Base-by-base conservation (phyloP, 2,329 filamentous ascomycete genomes). In the Ceratocystiopsis sp. region DNA sequence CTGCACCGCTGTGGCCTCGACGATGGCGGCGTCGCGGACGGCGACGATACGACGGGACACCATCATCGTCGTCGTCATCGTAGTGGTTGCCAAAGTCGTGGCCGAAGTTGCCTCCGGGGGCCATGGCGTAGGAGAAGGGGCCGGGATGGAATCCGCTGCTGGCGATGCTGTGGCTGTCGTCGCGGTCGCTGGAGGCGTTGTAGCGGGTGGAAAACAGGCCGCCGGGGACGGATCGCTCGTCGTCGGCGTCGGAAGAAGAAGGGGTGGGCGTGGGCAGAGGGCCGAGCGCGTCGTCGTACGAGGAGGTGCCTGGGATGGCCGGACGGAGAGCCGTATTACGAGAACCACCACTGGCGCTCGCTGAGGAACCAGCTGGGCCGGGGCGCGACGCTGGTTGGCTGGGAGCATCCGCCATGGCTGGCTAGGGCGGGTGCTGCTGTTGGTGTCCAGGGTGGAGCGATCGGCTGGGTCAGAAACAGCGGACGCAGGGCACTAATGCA, bases 171-270 rank as follows among this genome's bases (percentile, higher is more conserved):
- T 12, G 5, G 32, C 10, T 14, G 11, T 45, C 35, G 21, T 42
- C 38, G 36, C 42, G 39, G 36, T 40, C 42, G 29, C 39, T 42
- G 40, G 18, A 39, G 43, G 21, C 39, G 21, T 25, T 33, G 15
- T 17, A 15, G 2, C 25, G 21, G 6, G 10, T 10, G 12, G 17
- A 37, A 10, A 9, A 17, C 16, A 25, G 38, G 41, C 42, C 41
- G 37, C 43, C 35, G 33, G 38, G 45, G 42, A 58, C 62, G 37
- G 61, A 80, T 46, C 66, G 67, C 56, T 81, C 78, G 71, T 82
- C 77, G 64, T 81, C 77, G 50, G 77, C 78, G 58, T 80, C 74
- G 50, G 78, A 78, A 19, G 71, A 4, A 72, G 12, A 76, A 78
- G 7, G 75, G 71, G 53, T 71, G 69, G 34, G n/a, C 10, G 35